Percentiles rank a stretch among this genome's conserved stretches.
Conservation (phyloP, 257 asterid genomes). For the Nemophila menziesii region DNA sequence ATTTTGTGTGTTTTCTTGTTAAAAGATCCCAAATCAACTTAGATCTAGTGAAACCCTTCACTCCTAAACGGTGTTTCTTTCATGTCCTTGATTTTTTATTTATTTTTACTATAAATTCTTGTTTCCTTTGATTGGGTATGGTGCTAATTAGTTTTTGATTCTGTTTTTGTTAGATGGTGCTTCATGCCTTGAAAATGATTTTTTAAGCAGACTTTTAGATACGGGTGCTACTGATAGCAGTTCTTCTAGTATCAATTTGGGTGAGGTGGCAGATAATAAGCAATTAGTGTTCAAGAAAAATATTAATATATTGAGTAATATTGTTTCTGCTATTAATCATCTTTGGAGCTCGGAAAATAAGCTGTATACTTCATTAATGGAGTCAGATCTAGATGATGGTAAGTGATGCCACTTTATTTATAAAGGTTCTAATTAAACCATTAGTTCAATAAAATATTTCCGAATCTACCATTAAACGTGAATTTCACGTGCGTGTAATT, state of each 20-base stretch:
- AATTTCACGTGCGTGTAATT: too few species aligned
- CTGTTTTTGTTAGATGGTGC: conserved; percentile 38
- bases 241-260: conserved; percentile 25
- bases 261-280: conserved; percentile 21
- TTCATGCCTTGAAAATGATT: conserved; percentile 38
- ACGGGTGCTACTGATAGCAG: conserved; percentile 61
- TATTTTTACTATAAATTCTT: not conserved
- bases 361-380: conserved; percentile 24
- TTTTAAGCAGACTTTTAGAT: conserved; percentile 48
- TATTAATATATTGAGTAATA: conserved; percentile 24
- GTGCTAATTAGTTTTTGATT: not conserved
- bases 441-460: too few species aligned
- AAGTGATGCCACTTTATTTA: too few species aligned
- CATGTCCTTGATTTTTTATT: too few species aligned
- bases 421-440: too few species aligned
- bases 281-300: conserved; percentile 20
- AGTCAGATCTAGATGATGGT: conserved; percentile 36
- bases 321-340: conserved; percentile 30
- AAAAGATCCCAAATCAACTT: not conserved
- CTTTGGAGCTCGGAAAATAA: conserved; percentile 32
- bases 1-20: too few species aligned
- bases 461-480: too few species aligned
- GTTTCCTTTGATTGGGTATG: not conserved
- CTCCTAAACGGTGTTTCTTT: too few species aligned
- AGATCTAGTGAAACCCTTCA: not conserved